These are phyloP conservation scores for Dittrichia graveolens DNA, from an alignment of 129 eudicot genomes.

Conservation along the genomic window DNA sequence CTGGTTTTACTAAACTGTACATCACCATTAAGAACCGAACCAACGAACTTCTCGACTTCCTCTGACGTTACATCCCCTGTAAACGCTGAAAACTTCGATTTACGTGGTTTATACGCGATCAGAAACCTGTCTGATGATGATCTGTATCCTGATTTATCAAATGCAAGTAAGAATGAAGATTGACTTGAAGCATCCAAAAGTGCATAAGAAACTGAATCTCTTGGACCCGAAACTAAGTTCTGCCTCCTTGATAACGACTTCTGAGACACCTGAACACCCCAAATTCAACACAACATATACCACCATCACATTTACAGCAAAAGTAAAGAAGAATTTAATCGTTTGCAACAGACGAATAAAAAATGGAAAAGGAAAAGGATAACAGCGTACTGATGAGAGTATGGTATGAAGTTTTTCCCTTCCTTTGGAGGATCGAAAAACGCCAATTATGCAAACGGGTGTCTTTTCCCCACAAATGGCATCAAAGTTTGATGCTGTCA, in stretches of 20 bases:
- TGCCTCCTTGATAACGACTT: slow-evolving; percentile 64
- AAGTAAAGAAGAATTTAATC: neutral
- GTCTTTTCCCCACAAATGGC: slow-evolving; percentile 64
- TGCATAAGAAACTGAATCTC: slow-evolving; percentile 65
- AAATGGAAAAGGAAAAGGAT: neutral
- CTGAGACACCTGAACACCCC: slow-evolving; percentile 60
- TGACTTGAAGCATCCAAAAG: slow-evolving; percentile 73
- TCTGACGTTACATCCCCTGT: slow-evolving; percentile 54
- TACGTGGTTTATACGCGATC: slow-evolving; percentile 80
- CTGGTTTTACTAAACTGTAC: slow-evolving; percentile 65
- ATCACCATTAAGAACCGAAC: slow-evolving; percentile 86
- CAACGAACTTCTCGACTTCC: slow-evolving; percentile 65
- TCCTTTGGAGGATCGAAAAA: slow-evolving; percentile 60
- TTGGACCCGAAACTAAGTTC: slow-evolving; percentile 42
- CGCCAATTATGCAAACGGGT: slow-evolving; percentile 90
- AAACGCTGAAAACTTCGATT: slow-evolving; percentile 62
- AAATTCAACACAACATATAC: neutral
- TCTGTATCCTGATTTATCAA: slow-evolving; percentile 69
- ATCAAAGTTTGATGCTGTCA: slow-evolving; percentile 59
- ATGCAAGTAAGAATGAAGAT: slow-evolving; percentile 49
- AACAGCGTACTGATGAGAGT: slow-evolving; percentile 53
- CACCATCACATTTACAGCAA: neutral
- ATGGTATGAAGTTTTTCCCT: slow-evolving; percentile 61
- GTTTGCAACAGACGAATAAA: neutral
- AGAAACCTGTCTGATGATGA: slow-evolving; percentile 52